Percentiles rank a stretch among this genome's conserved stretches.
Evolutionary conservation across 78 protist genomes (phyloP).

Genomic region (Dictyostelium intermedium): DNA sequence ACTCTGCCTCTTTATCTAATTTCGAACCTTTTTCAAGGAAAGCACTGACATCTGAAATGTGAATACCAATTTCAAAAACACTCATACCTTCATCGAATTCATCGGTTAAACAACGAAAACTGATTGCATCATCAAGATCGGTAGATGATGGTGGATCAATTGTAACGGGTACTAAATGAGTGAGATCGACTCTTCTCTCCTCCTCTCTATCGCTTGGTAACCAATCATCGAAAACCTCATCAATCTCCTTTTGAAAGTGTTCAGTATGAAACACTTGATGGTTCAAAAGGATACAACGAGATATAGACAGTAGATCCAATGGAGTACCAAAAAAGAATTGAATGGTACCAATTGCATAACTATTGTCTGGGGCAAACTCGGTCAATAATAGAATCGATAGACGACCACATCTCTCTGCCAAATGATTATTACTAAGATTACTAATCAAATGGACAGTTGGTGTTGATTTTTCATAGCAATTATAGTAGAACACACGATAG

Average conservation of each 20-base stretch:
- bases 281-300: constrained; percentile 54
- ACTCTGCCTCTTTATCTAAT: constrained; percentile 62
- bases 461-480: constrained; percentile 64
- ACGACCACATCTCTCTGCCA: constrained; percentile 67
- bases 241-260: constrained; percentile 38
- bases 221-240: constrained; percentile 60
- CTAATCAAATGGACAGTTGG: constrained; percentile 50
- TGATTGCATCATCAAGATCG: constrained; percentile 68
- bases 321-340: constrained; percentile 71
- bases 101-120: constrained; percentile 24
- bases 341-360: constrained; percentile 59
- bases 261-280: constrained; percentile 71
- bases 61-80: constrained; percentile 69
- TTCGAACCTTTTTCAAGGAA: constrained; percentile 53
- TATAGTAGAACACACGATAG: constrained; percentile 25
- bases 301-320: constrained; percentile 22
- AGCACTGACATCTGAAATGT: constrained; percentile 48
- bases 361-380: constrained; percentile 50
- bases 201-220: constrained; percentile 38
- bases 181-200: constrained; percentile 43
- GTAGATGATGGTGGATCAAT: constrained; percentile 77
- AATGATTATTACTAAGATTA: not conserved
- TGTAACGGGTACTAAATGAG: constrained; percentile 55
- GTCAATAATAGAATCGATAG: constrained; percentile 33
- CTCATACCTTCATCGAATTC: constrained; percentile 43